Evolutionary conservation across 495 filamentous ascomycete genomes (phyloP).

Genomic region (Penicillium bialowiezense): DNA sequence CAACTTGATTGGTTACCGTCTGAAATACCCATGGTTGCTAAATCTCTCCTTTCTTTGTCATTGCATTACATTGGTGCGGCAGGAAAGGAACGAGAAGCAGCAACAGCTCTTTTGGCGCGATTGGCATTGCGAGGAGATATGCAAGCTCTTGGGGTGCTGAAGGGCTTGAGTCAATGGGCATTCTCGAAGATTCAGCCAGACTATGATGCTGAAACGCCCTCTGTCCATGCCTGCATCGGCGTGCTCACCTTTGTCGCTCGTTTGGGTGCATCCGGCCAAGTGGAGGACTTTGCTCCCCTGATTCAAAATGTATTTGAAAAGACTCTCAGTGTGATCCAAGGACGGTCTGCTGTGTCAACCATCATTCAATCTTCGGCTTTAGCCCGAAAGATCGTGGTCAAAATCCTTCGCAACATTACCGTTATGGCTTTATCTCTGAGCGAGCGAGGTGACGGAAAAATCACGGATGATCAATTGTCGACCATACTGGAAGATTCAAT

Average conservation of each 20-base stretch:
- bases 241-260: conserved; percentile 75
- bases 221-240: conserved; percentile 65
- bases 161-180: conserved; percentile 64
- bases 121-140: conserved; percentile 84
- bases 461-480: conserved; percentile 43
- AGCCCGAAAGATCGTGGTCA: conserved; percentile 76
- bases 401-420: conserved; percentile 71
- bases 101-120: conserved; percentile 74
- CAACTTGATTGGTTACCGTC: conserved; percentile 21
- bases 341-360: conserved; percentile 38
- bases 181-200: conserved; percentile 51
- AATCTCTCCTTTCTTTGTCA: conserved; percentile 67
- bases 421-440: conserved; percentile 55
- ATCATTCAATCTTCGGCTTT: conserved; percentile 64
- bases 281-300: conserved; percentile 50
- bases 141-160: conserved; percentile 69
- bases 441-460: conserved; percentile 33
- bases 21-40: conserved; percentile 65
- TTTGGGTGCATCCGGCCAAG: conserved; percentile 56
- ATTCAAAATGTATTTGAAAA: conserved; percentile 49
- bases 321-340: conserved; percentile 39
- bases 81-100: conserved; percentile 85
- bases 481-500: conserved; percentile 52
- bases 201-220: conserved; percentile 27
- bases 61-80: conserved; percentile 66